Base-by-base conservation (phyloP, 2,329 filamentous ascomycete species). In the Aspergillus nomiae region DNA sequence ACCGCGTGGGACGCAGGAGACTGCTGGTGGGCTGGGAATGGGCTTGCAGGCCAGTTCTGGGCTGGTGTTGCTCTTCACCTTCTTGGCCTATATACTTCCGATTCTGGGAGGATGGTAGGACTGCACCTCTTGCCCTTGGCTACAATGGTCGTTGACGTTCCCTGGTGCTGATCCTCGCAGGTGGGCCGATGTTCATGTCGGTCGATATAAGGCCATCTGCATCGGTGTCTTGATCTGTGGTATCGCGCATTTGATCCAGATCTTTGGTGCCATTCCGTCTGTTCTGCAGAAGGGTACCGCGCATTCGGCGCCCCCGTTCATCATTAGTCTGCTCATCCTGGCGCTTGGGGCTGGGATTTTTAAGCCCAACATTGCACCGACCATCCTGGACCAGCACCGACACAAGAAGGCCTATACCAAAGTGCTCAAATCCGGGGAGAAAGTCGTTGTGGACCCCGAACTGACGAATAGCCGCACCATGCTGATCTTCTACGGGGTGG, bases 21-120 rank as follows among this genome's bases (percentile, higher is more conserved):
- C 85, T 0, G 85, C 83, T 26, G 88, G 87, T 66, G 88, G 87
- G 12, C 72, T 90, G 19, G 85, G 85, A 16, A 77, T 86, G 73
- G 87, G 87, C n/a, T 80, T 83, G 0, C 79, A 84, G 45, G 78
- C 85, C 56, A 84, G 84, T 46, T 84, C 84, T 9, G 79, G 86
- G 41, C 78, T 84, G 83, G 32, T 88, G 86, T 78, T 83, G 50
- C 61, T 68, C 16, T 70, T 70, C 38, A 32, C 76, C 61, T 83
- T 89, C 68, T 73, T 89, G 43, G 82, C 85, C 1, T 89, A 88
- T 67, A 75, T 82, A 4, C 76, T 88, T 14, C 87, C 87, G 0
- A 80, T 89, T 28, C 45, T 86, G 8, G 71, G 70, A 10, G 72
- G 71, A 14, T 51, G 48, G 48, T 32, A 51, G 0, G 28, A 2